Evolutionary conservation across 2,329 filamentous ascomycete species (phyloP).

Genomic region (Stylonectria norvegica): DNA sequence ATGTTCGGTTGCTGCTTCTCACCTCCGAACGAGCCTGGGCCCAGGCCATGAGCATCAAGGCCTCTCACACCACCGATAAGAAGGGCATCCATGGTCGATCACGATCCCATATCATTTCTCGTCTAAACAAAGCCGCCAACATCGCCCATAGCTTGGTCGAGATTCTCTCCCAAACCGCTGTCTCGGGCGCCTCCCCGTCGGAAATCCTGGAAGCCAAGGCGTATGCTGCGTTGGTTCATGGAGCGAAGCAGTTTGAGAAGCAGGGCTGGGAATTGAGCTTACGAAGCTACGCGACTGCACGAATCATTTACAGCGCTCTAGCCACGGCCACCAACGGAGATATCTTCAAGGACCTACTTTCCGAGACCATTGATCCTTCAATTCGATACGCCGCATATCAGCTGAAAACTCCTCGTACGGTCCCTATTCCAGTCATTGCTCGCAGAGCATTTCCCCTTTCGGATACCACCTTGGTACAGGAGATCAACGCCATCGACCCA

Average conservation of each 20-base stretch:
- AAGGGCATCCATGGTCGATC: conserved; percentile 76
- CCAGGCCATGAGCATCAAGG: conserved; percentile 92
- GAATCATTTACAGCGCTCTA: conserved; percentile 79
- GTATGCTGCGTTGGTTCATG: conserved; percentile 73
- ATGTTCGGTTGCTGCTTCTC: conserved; percentile 74
- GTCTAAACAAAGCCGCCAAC: conserved; percentile 74
- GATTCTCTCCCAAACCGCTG: conserved; percentile 59
- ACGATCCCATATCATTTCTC: conserved; percentile 83
- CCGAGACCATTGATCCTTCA: conserved; percentile 84
- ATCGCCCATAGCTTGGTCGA: conserved; percentile 66
- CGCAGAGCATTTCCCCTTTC: conserved; percentile 72
- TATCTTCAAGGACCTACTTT: conserved; percentile 79
- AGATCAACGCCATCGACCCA: conserved; percentile 69
- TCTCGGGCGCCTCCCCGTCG: conserved; percentile 62
- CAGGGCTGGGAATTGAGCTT: conserved; percentile 80
- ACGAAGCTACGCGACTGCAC: conserved; percentile 68
- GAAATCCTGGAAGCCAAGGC: conserved; percentile 84
- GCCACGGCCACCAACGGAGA: conserved; percentile 61
- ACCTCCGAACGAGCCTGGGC: conserved; percentile 91
- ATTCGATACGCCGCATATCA: conserved; percentile 95
- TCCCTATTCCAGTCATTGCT: conserved; percentile 75
- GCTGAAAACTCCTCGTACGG: conserved; percentile 78
- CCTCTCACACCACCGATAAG: conserved; percentile 72
- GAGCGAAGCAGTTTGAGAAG: conserved; percentile 81
- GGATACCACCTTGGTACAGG: conserved; percentile 57